These are phyloP conservation scores for Parafenestella ontariensis DNA, from an alignment of 2,329 filamentous ascomycete genomes.

Conservation along the genomic window DNA sequence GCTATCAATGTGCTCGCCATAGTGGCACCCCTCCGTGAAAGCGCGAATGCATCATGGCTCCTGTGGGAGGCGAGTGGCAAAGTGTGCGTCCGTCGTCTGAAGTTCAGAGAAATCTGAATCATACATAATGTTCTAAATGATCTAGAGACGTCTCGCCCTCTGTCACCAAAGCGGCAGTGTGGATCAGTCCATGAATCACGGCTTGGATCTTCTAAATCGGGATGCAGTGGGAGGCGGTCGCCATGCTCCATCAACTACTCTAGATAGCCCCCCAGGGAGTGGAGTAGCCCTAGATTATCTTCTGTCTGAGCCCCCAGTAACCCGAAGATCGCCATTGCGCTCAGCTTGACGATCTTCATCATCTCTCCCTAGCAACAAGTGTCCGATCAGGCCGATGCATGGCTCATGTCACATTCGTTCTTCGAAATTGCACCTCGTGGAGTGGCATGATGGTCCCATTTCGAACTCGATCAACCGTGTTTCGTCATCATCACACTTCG, in stretches of 20 bases:
- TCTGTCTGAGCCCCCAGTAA: background rate
- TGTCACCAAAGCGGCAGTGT: background rate
- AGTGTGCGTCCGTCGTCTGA: too few relatives aligned
- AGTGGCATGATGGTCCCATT: constrained; percentile 9
- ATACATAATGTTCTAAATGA: background rate
- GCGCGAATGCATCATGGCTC: background rate
- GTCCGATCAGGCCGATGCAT: background rate
- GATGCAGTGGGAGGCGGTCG: background rate
- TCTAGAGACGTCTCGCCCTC: background rate
- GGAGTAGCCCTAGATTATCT: background rate
- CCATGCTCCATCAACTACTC: background rate
- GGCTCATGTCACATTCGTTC: constrained; percentile 3
- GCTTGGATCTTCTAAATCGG: background rate
- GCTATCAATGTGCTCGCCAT: background rate
- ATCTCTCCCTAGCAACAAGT: background rate
- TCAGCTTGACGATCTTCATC: background rate
- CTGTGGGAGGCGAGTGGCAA: background rate
- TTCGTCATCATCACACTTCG: constrained; percentile 15
- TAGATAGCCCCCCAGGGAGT: background rate
- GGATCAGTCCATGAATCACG: background rate
- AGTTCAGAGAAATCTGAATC: background rate
- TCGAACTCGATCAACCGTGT: constrained; percentile 6
- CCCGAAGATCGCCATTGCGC: background rate
- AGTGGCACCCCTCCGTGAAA: background rate
- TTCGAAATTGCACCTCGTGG: constrained; percentile 4